Conservation (phyloP, 192 early-diverging fungal genomes). For the Ambispora gerdemannii region DNA sequence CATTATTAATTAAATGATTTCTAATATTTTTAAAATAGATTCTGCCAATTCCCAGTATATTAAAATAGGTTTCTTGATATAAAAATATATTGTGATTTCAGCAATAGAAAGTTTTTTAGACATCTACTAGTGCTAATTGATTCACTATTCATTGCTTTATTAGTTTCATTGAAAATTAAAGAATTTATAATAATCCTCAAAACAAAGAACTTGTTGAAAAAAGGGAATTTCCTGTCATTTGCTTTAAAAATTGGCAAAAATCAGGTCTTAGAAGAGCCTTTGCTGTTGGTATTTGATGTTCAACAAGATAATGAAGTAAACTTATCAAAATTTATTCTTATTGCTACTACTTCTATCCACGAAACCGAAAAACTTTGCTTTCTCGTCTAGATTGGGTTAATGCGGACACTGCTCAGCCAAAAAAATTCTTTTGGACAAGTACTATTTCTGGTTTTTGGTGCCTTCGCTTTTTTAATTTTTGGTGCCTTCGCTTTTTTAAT, state of each 20-base stretch:
- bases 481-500: neutral
- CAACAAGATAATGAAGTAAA: neutral
- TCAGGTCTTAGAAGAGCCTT: neutral
- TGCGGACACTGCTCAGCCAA: neutral
- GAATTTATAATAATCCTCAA: constrained; percentile 1
- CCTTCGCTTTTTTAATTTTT: neutral
- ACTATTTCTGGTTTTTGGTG: neutral
- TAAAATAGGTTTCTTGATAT: constrained; percentile 10
- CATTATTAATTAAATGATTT: constrained; percentile 8
- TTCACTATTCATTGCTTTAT: constrained; percentile 6
- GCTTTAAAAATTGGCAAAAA: constrained; percentile 5
- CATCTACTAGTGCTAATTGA: neutral
- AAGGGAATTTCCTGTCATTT: neutral
- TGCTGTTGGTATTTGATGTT: neutral
- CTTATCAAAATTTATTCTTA: neutral
- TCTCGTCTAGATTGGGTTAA: neutral
- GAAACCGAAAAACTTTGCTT: neutral
- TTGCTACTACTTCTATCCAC: neutral
- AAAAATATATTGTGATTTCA: neutral
- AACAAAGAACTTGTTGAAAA: constrained; percentile 4
- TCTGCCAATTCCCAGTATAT: neutral
- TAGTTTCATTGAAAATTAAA: too few species aligned
- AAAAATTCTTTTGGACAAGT: neutral
- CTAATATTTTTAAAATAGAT: constrained; percentile 13
- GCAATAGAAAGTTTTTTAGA: constrained; percentile 12